A percentile compares a stretch with the other conserved stretches of the same genome.
phyloP scores from a whole-genome alignment of 176 grass and related monocot species.

The Avena atlantica region DNA sequence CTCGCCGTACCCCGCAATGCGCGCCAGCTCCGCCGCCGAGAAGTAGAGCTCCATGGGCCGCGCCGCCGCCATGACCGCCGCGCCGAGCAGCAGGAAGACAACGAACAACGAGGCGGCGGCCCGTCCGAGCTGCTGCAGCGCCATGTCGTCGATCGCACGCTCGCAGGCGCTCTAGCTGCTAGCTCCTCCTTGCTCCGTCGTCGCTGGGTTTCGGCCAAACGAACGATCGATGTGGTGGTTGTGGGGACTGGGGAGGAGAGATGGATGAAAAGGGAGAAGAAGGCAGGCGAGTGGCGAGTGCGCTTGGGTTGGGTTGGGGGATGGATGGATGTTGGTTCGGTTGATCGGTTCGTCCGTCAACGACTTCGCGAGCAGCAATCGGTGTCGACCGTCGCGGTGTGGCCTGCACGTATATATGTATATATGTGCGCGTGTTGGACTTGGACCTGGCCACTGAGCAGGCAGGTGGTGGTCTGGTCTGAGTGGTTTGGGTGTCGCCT shows the following conservation, averaged over 20 bases:
- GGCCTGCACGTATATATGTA: neutral
- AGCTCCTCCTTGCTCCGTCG: neutral
- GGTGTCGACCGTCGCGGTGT: neutral
- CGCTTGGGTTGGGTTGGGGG: neutral
- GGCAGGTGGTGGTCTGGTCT: neutral
- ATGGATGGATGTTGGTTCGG: neutral
- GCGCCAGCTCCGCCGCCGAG: slow-evolving; percentile 58
- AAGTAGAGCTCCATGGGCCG: slow-evolving; percentile 61
- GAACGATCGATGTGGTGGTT: neutral
- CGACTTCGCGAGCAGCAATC: neutral
- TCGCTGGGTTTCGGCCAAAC: neutral
- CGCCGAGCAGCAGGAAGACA: slow-evolving; percentile 18
- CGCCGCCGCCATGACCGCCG: neutral
- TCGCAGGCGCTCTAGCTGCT: neutral
- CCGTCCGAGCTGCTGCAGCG: no score
- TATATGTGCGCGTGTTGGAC: neutral
- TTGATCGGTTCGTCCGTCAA: slow-evolving; percentile 20
- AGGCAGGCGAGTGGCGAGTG: neutral
- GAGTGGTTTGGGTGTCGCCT: slow-evolving; percentile 1
- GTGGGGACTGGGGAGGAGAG: neutral
- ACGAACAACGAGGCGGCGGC: slow-evolving; percentile 13
- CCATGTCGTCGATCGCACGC: slow-evolving; percentile 7
- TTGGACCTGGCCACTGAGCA: neutral
- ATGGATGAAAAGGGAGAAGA: neutral
- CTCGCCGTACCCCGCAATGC: slow-evolving; percentile 77